A percentile compares a stretch with the other conserved stretches of the same genome.
Conservation (phyloP, 192 early-diverging fungal species). For the Rhizophagus sp. region DNA sequence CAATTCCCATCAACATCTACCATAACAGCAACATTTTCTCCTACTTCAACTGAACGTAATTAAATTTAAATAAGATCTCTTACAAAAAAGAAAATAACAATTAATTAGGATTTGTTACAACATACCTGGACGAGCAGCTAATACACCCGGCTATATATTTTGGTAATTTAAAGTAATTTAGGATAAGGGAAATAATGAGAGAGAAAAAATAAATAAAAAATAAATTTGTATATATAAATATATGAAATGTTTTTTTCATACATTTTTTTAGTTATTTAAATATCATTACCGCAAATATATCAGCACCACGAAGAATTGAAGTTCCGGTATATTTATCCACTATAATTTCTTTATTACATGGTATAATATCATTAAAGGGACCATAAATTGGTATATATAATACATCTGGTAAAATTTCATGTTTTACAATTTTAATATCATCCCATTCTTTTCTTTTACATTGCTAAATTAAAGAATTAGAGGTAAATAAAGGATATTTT, state of each 20-base stretch:
- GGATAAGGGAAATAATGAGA: too few species aligned
- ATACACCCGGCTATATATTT: not conserved
- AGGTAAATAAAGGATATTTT: too few species aligned
- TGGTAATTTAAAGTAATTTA: too few species aligned
- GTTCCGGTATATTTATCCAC: slow-evolving; percentile 16
- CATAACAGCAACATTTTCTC: slow-evolving; percentile 26
- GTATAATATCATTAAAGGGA: not conserved
- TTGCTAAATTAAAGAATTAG: too few species aligned
- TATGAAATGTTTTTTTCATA: too few species aligned
- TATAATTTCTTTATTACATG: slow-evolving; percentile 17
- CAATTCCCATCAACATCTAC: slow-evolving; percentile 30
- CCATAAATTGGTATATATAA: slow-evolving; percentile 27
- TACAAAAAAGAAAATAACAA: too few species aligned
- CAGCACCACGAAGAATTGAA: slow-evolving; percentile 28
- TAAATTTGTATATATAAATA: too few species aligned
- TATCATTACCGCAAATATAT: slow-evolving; percentile 29
- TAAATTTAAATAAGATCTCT: not conserved
- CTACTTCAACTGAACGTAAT: not conserved
- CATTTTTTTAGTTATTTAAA: too few species aligned
- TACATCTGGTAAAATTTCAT: slow-evolving; percentile 20
- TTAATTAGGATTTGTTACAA: too few species aligned
- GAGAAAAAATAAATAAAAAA: too few species aligned
- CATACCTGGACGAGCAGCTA: too few species aligned
- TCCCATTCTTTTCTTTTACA: too few species aligned
- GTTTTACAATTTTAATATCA: slow-evolving; percentile 9